Conservation (phyloP, 2,329 filamentous ascomycete species). For the Colletotrichum navitas region DNA sequence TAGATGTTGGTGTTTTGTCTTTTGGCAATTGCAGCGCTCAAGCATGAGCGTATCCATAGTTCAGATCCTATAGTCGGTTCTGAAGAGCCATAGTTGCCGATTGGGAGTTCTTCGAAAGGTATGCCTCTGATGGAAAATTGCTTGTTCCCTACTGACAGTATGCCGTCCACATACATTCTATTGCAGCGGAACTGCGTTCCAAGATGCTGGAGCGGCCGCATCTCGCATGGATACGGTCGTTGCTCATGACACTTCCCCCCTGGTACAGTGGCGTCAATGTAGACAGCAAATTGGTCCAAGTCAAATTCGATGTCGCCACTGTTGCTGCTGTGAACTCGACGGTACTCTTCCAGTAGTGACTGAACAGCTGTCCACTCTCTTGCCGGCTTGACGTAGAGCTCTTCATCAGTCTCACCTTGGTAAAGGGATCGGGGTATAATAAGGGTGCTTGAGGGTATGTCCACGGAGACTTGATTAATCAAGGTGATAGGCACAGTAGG, state of each 20-base stretch:
- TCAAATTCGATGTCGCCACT: slow-evolving; percentile 59
- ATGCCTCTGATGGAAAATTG: slow-evolving; percentile 67
- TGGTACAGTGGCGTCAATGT: slow-evolving; percentile 55
- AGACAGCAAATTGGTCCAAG: slow-evolving; percentile 70
- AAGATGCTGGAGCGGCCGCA: slow-evolving; percentile 68
- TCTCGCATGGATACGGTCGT: slow-evolving; percentile 55
- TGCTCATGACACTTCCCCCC: neutral
- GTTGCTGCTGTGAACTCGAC: slow-evolving; percentile 31
- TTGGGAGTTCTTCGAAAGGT: slow-evolving; percentile 68
- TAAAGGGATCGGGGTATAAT: slow-evolving; percentile 37
- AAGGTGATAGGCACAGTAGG: neutral
- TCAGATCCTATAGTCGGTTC: slow-evolving; percentile 61
- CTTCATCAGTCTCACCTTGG: slow-evolving; percentile 41
- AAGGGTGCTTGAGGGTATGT: slow-evolving; percentile 33
- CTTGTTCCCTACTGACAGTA: slow-evolving; percentile 60
- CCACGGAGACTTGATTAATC: slow-evolving; percentile 7
- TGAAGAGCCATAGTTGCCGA: slow-evolving; percentile 73
- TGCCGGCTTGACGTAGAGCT: slow-evolving; percentile 43
- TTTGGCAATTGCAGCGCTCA: slow-evolving; percentile 51
- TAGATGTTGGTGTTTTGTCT: slow-evolving; percentile 60
- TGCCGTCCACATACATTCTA: slow-evolving; percentile 70
- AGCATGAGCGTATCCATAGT: slow-evolving; percentile 73
- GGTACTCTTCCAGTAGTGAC: slow-evolving; percentile 46
- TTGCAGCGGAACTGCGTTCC: slow-evolving; percentile 50
- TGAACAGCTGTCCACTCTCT: slow-evolving; percentile 52